Conservation (phyloP, 495 filamentous ascomycete species). For the Trypethelium eluteriae region DNA sequence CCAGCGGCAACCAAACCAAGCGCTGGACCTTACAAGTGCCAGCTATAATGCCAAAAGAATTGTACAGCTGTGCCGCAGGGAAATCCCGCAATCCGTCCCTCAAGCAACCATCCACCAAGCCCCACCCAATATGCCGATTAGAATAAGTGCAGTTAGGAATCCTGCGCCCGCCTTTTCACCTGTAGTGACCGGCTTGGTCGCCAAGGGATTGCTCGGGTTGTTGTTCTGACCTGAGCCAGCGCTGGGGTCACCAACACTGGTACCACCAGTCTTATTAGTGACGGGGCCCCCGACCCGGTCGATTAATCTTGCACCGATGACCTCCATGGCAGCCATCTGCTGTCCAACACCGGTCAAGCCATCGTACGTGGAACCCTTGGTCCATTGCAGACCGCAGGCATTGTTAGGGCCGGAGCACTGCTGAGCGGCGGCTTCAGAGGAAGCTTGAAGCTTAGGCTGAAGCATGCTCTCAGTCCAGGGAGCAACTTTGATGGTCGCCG, state of each 20-base stretch:
- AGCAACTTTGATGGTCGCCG: conserved; percentile 56
- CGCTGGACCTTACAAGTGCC: conserved; percentile 8
- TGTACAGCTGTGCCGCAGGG: conserved; percentile 8
- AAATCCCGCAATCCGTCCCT: conserved; percentile 1
- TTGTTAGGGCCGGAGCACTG: conserved; percentile 50
- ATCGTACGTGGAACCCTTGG: conserved; percentile 39
- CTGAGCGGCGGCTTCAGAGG: conserved; percentile 52
- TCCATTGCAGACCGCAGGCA: conserved; percentile 49
- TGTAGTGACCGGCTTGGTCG: conserved; percentile 27
- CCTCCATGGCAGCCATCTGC: conserved; percentile 53
- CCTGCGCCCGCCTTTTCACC: conserved; percentile 39
- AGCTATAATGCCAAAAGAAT: conserved; percentile 3
- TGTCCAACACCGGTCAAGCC: conserved; percentile 46
- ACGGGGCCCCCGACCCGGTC: conserved; percentile 37
- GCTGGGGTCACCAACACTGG: conserved; percentile 29
- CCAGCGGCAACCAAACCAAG: neutral
- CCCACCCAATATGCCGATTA: conserved; percentile 31
- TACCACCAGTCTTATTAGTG: conserved; percentile 32
- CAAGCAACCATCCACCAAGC: conserved; percentile 35
- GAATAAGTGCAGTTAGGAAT: conserved; percentile 32
- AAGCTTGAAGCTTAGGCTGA: conserved; percentile 47
- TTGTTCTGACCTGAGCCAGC: conserved; percentile 28
- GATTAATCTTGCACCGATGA: conserved; percentile 49
- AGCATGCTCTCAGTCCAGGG: conserved; percentile 53
- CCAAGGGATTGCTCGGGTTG: conserved; percentile 17